Evolutionary conservation across 148 eudicot species (phyloP).

Genomic region (Pharnaceum exiguum): DNA sequence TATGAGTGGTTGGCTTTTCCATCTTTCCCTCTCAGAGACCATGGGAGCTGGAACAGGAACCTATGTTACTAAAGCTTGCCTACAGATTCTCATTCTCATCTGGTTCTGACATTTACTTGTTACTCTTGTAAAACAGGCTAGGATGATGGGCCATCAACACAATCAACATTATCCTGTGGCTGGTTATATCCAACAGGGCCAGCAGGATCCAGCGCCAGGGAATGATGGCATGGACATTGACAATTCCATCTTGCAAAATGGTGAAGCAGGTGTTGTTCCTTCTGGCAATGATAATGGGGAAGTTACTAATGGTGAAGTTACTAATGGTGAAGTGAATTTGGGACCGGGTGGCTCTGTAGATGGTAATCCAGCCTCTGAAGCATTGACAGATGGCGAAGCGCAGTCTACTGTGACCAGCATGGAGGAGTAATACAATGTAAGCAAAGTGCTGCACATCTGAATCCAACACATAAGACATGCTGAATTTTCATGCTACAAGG

Average conservation of each 20-base stretch:
- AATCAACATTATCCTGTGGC: conserved; percentile 26
- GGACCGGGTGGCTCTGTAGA: conserved; percentile 19
- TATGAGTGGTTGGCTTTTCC: too few relatives aligned
- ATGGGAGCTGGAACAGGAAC: too few relatives aligned
- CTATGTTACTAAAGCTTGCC: not conserved
- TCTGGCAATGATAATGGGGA: conserved; percentile 20
- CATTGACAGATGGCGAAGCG: conserved; percentile 23
- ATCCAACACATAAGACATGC: too few relatives aligned
- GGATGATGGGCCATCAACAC: conserved; percentile 41
- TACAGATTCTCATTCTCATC: not conserved
- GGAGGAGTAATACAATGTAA: conserved; percentile 17
- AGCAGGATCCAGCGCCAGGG: conserved; percentile 13
- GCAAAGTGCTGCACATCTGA: not conserved
- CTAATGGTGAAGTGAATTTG: conserved; percentile 23
- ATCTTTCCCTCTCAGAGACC: too few relatives aligned
- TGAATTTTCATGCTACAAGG: too few relatives aligned
- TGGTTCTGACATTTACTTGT: conserved; percentile 4
- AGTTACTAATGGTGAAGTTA: conserved; percentile 12
- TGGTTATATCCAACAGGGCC: conserved; percentile 22
- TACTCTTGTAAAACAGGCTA: conserved; percentile 34
- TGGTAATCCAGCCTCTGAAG: conserved; percentile 18
- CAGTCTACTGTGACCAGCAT: conserved; percentile 12
- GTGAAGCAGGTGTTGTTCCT: conserved; percentile 16
- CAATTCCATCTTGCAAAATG: conserved; percentile 18
- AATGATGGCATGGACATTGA: conserved; percentile 24